These are phyloP conservation scores for Pterocarpus santalinus DNA, from an alignment of 306 rosid species.

Conservation along the genomic window DNA sequence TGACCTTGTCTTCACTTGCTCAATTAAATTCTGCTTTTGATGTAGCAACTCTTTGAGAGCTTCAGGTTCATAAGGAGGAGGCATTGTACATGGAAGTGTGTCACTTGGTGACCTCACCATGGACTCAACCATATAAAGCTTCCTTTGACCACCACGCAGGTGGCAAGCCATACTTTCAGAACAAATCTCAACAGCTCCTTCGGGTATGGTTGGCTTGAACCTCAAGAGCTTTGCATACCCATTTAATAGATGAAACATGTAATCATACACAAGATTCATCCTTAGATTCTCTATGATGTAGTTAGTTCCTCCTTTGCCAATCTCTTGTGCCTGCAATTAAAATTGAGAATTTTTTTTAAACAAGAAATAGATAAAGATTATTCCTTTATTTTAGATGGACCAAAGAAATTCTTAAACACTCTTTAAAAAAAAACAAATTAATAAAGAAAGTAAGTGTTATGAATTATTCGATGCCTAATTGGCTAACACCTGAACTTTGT, in stretches of 20 bases:
- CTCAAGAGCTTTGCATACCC: slow-evolving; percentile 56
- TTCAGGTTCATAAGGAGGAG: slow-evolving; percentile 53
- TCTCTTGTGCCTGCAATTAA: slow-evolving; percentile 49
- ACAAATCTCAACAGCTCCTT: slow-evolving; percentile 52
- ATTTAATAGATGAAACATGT: slow-evolving; percentile 54
- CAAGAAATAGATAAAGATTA: background rate
- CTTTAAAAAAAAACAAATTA: background rate
- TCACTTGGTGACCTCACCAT: slow-evolving; percentile 53
- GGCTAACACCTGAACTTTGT: too few relatives aligned
- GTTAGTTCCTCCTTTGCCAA: slow-evolving; percentile 50
- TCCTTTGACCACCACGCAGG: background rate
- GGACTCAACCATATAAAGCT: slow-evolving; percentile 44
- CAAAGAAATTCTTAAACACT: background rate
- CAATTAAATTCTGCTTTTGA: slow-evolving; percentile 7
- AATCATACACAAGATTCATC: slow-evolving; percentile 64
- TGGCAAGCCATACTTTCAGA: slow-evolving; percentile 48
- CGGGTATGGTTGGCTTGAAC: slow-evolving; percentile 56
- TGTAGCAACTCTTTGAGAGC: slow-evolving; percentile 25
- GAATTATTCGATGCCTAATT: too few relatives aligned
- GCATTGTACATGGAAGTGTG: slow-evolving; percentile 54
- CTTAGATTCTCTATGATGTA: slow-evolving; percentile 50
- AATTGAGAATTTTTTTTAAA: background rate
- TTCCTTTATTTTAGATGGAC: too few relatives aligned
- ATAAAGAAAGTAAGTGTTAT: too few relatives aligned
- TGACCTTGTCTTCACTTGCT: slow-evolving; percentile 24